Base-by-base conservation (phyloP, 257 asterid species). In the Paulownia fortunei region DNA sequence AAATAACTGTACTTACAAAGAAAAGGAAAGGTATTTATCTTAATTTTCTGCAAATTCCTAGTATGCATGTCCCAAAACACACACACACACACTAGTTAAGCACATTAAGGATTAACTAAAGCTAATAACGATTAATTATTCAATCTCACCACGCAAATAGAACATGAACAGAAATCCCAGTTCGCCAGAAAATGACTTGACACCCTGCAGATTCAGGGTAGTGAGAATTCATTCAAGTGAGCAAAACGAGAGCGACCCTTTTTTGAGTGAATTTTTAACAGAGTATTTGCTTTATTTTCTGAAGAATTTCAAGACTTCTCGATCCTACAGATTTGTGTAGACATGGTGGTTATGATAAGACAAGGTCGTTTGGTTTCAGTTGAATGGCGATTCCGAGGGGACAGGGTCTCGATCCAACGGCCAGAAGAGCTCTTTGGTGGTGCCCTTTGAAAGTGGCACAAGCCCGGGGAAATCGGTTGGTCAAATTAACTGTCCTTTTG, bases 321-420 rank as follows among this genome's bases (percentile, higher is more conserved):
- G 63, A 82, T 32, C 62, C 56, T 36, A 55, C n/a, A 70, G 78
- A 46, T 44, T 34, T 23, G 68, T 21, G 73, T 7, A 58, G 63
- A 6, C 76, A 36, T 42, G 79, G 85, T 62, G 67, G 83, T 83
- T 75, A 64, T n/a, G 47, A 42, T 27, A 74, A 71, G 86, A 72
- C 71, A 47, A 70, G 32, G 71, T 58, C 59, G 76, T 73, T 51
- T 77, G 47, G 12, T 42, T 71, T 52, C 55, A 36, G 23, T 60
- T 69, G 61, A 72, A 46, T 5, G 82, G 87, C 80, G 84, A 79
- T 74, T 79, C 85, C 90, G 75, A 63, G 63, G 90, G 86, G 51
- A 52, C 7, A 77, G 87, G 89, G 76, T 55, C 61, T 79, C 12
- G 67, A 56, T 84, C 81, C 59, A 27, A 60, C 61, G 68, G 63